Percentiles rank a stretch among this genome's conserved stretches.
Conservation (phyloP, 2,329 filamentous ascomycete genomes). For the Tolypocladium capitatum region DNA sequence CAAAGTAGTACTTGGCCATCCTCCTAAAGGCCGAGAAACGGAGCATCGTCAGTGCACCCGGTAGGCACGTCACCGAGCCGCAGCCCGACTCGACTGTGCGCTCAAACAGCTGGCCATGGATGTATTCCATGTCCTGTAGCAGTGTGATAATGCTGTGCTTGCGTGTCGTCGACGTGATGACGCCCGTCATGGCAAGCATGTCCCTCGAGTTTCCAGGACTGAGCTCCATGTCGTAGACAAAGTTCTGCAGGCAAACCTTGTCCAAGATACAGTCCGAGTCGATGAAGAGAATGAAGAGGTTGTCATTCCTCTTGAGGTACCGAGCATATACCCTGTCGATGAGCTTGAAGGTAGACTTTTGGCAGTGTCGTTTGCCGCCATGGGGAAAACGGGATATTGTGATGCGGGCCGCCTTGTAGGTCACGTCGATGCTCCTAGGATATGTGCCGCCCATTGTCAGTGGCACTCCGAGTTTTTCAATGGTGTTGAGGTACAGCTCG, state of each 20-base stretch:
- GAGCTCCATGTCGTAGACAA: slow-evolving; percentile 97
- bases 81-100: slow-evolving; percentile 90
- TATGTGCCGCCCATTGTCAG: slow-evolving; percentile 63
- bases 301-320: slow-evolving; percentile 77
- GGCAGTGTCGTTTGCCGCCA: slow-evolving; percentile 85
- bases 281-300: slow-evolving; percentile 91
- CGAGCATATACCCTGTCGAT: slow-evolving; percentile 86
- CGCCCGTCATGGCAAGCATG: slow-evolving; percentile 95
- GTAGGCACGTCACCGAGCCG: slow-evolving; percentile 86
- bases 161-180: slow-evolving; percentile 87
- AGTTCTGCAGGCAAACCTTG: slow-evolving; percentile 84
- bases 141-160: slow-evolving; percentile 83
- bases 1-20: slow-evolving; percentile 98
- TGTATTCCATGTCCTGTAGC: slow-evolving; percentile 95
- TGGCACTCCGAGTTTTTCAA: slow-evolving; percentile 73
- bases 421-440: slow-evolving; percentile 81
- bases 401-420: slow-evolving; percentile 68
- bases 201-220: slow-evolving; percentile 83
- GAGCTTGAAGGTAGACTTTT: slow-evolving; percentile 84
- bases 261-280: slow-evolving; percentile 95
- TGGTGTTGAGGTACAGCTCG: slow-evolving; percentile 76
- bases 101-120: slow-evolving; percentile 93
- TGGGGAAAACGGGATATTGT: slow-evolving; percentile 88
- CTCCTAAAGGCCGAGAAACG: slow-evolving; percentile 91
- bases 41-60: slow-evolving; percentile 87